These are phyloP conservation scores for Phytophthora syringae DNA, from an alignment of 352 stramenopile species.

Conservation along the genomic window DNA sequence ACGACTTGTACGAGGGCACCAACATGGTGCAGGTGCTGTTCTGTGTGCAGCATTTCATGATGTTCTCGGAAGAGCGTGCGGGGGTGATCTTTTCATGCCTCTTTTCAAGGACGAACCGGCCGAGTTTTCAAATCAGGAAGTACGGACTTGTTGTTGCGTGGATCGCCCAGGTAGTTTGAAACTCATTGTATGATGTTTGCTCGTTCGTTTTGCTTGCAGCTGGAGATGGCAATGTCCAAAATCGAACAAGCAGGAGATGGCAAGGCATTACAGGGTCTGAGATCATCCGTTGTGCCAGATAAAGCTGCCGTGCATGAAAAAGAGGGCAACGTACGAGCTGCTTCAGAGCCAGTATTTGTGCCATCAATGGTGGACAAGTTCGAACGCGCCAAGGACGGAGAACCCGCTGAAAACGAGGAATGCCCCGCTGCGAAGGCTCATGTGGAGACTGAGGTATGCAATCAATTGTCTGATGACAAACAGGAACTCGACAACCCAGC, in stretches of 20 bases:
- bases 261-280: conserved; percentile 50
- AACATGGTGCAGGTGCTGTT: conserved; percentile 89
- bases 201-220: conserved; percentile 30
- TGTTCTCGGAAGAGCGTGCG: conserved; percentile 60
- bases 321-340: conserved; percentile 11
- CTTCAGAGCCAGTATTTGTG: not conserved
- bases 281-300: conserved; percentile 2
- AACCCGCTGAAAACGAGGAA: conserved; percentile 17
- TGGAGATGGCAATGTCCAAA: conserved; percentile 77
- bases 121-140: conserved; percentile 76
- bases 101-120: conserved; percentile 42
- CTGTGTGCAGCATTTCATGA: conserved; percentile 79
- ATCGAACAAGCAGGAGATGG: conserved; percentile 63
- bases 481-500: conserved; percentile 31
- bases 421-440: conserved; percentile 11
- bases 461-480: conserved; percentile 34
- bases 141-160: conserved; percentile 15
- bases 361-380: too few species aligned
- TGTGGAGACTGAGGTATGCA: conserved; percentile 35
- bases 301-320: conserved; percentile 18
- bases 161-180: not conserved
- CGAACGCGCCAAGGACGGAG: conserved; percentile 17
- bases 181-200: not conserved
- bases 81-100: conserved; percentile 53
- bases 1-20: conserved; percentile 85